Base-by-base conservation (phyloP, 2,329 filamentous ascomycete species). In the Cercospora nicotianae region DNA sequence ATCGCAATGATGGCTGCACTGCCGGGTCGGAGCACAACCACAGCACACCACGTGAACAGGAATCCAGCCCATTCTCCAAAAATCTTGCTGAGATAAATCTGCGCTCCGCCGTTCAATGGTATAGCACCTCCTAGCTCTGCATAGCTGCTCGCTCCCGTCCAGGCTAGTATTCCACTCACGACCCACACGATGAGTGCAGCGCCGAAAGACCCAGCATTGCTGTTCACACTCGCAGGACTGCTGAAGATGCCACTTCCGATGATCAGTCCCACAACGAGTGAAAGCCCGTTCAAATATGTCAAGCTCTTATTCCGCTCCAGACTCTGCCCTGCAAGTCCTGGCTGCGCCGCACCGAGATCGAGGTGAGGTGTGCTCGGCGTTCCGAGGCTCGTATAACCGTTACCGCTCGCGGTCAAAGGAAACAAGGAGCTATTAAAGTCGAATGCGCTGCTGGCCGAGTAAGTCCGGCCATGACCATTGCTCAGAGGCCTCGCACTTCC, bases 161-260 rank as follows among this genome's bases (percentile, higher is more conserved):
- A 99, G 1, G 94, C 94, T 69, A 99, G 83, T 20, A 97, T 77
- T n/a, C 94, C 94, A 2, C 94, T 94, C 51, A 98, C 88, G 1
- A 89, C 85, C 94, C 94, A 99, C 4, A 97, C 89, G n/a, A 97
- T 86, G 61, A 99, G 82, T 1, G 94, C 90, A 16, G 94, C 94
- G 60, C 94, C 95, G 0, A 94, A 92, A 30, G 94, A 97, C 9
- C 94, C 95, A 39, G 92, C 93, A 78, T 96, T 96, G 65, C 87
- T 87, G 80, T 95, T 97, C 75, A 99, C 94, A 77, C 96, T 92
- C 65, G 92, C 93, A 0, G 94, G 94, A 23, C 93, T 96, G 3
- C 93, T 96, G 81, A 98, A 99, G 76, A 99, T 97, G 13, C 94
- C 95, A 26, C 92, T 96, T 3, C 95, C 95, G 76, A 99, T 98